A percentile compares a stretch with the other conserved stretches of the same genome.
Evolutionary conservation across 768 basidiomycete genomes (phyloP).

Genomic region (Hydnum rufescens): DNA sequence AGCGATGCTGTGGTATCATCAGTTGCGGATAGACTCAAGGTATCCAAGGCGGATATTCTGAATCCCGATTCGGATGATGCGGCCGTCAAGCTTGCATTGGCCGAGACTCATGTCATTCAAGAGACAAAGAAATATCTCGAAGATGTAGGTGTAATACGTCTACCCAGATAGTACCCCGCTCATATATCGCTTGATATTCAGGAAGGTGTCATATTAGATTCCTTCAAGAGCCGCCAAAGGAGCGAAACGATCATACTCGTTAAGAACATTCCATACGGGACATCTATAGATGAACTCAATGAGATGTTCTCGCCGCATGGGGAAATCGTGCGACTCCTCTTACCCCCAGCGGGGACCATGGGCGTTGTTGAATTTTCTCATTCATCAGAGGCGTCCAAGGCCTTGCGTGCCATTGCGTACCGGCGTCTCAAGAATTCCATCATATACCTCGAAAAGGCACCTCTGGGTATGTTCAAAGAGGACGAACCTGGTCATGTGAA

Average conservation of each 20-base stretch:
- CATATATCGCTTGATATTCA: neutral
- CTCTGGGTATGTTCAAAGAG: constrained; percentile 50
- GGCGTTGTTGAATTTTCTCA: constrained; percentile 78
- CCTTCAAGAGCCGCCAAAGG: constrained; percentile 15
- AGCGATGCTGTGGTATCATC: constrained; percentile 86
- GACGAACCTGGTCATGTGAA: neutral
- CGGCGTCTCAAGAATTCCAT: constrained; percentile 74
- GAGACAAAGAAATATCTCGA: constrained; percentile 88
- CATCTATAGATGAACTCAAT: constrained; percentile 50
- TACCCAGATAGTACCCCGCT: constrained; percentile 35
- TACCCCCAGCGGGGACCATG: constrained; percentile 86
- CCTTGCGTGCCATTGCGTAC: constrained; percentile 71
- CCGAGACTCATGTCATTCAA: constrained; percentile 88
- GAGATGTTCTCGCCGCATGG: constrained; percentile 67
- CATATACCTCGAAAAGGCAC: constrained; percentile 85
- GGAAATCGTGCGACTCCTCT: constrained; percentile 42
- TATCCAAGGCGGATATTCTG: constrained; percentile 73
- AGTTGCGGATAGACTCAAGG: constrained; percentile 70
- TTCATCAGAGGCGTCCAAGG: constrained; percentile 46
- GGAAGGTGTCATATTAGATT: constrained; percentile 19
- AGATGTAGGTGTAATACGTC: constrained; percentile 19
- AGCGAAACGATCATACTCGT: constrained; percentile 77
- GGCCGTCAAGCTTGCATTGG: constrained; percentile 87
- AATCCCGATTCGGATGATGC: constrained; percentile 43
- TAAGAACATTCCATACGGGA: constrained; percentile 93